Evolutionary conservation across 1,284 basidiomycete species (phyloP).

Genomic region (Hemileia vastatrix): DNA sequence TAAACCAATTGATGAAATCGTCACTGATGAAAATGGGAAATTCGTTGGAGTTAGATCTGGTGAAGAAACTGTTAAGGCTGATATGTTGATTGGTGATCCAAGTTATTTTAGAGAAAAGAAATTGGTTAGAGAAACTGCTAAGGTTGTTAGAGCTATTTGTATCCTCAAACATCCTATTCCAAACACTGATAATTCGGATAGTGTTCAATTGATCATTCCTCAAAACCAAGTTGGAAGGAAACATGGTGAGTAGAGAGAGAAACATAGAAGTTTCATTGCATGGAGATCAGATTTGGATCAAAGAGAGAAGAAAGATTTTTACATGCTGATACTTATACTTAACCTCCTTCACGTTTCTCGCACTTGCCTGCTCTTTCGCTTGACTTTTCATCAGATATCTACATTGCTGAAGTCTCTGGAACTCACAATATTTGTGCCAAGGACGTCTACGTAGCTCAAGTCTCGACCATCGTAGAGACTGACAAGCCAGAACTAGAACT

Average conservation of each 20-base stretch:
- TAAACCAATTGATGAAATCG: slow-evolving; percentile 84
- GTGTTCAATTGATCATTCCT: slow-evolving; percentile 93
- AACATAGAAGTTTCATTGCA: no score
- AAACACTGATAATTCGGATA: slow-evolving; percentile 88
- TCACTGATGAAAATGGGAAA: slow-evolving; percentile 72
- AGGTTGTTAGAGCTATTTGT: slow-evolving; percentile 94
- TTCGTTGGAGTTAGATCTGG: slow-evolving; percentile 86
- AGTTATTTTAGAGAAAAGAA: slow-evolving; percentile 96
- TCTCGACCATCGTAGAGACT: slow-evolving; percentile 97
- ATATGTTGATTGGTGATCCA: slow-evolving; percentile 95
- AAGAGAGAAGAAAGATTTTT: no score
- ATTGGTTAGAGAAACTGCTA: slow-evolving; percentile 80
- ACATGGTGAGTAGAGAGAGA: slow-evolving; percentile 71
- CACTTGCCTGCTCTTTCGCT: no score
- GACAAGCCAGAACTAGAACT: slow-evolving; percentile 86
- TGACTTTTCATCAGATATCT: slow-evolving; percentile 66
- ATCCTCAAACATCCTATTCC: slow-evolving; percentile 97
- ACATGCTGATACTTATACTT: not conserved
- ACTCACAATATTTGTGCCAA: slow-evolving; percentile 95
- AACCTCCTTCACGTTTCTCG: not conserved
- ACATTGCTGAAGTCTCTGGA: slow-evolving; percentile 91
- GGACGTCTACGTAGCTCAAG: slow-evolving; percentile 89
- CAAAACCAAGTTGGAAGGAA: slow-evolving; percentile 92
- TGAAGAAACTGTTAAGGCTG: slow-evolving; percentile 88
- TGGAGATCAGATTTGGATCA: no score